A percentile compares a stretch with the other conserved stretches of the same genome.
Conservation (phyloP, 2,329 filamentous ascomycete species). For the Beauveria varroae region DNA sequence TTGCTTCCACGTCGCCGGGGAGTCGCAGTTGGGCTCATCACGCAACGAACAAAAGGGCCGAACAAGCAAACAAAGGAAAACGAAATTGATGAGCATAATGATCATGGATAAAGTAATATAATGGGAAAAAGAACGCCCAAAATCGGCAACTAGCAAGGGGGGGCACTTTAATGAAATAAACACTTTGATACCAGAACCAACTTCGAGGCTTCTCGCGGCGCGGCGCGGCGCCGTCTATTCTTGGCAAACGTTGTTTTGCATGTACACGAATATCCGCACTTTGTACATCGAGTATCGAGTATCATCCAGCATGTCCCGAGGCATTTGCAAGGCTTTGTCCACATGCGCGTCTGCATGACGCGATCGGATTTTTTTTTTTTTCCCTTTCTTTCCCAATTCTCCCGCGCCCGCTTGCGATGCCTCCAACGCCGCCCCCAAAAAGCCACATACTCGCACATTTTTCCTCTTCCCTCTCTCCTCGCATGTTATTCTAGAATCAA, state of each 20-base stretch:
- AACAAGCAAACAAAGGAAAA: neutral
- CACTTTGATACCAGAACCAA: too few relatives aligned
- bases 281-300: too few relatives aligned
- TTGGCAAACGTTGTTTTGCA: too few relatives aligned
- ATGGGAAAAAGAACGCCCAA: too few relatives aligned
- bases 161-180: too few relatives aligned
- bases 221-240: too few relatives aligned
- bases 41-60: neutral
- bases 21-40: neutral
- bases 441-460: too few relatives aligned
- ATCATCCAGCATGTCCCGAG: neutral
- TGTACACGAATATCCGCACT: too few relatives aligned
- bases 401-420: neutral
- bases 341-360: neutral
- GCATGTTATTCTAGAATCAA: neutral
- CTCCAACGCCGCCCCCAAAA: neutral
- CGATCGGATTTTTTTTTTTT: neutral
- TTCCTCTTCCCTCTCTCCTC: too few relatives aligned
- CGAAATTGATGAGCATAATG: neutral
- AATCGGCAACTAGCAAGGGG: too few relatives aligned
- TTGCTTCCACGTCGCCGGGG: neutral
- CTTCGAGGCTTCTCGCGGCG: too few relatives aligned
- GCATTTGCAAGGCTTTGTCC: neutral
- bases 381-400: too few relatives aligned
- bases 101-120: neutral